Percentiles rank a stretch among this genome's conserved stretches.
phyloP scores from a whole-genome alignment of 345 rosid species.

The Gossypium mustelinum region DNA sequence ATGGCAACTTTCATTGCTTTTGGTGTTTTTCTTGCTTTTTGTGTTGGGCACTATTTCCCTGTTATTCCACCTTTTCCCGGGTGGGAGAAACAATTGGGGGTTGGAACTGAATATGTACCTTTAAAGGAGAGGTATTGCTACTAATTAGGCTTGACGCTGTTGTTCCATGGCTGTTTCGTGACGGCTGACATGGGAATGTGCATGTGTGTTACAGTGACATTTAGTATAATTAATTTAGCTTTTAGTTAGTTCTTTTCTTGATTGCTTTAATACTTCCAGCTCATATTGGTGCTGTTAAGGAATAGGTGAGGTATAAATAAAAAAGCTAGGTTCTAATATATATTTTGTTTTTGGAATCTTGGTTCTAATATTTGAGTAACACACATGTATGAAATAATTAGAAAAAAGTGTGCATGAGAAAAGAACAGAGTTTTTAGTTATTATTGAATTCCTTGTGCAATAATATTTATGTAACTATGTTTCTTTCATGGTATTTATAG shows the following conservation, averaged over 20 bases:
- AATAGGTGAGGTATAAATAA: neutral
- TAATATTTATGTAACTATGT: neutral
- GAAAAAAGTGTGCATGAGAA: neutral
- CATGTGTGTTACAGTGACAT: neutral
- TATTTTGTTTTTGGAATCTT: too few species aligned
- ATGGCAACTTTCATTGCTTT: neutral
- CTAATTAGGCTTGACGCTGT: neutral
- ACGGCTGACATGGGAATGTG: neutral
- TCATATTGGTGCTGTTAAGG: constrained; percentile 3
- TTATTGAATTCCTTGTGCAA: neutral
- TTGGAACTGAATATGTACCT: neutral
- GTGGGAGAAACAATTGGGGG: neutral
- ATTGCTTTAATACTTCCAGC: neutral
- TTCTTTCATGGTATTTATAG: neutral
- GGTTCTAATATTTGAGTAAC: neutral
- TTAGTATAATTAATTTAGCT: neutral
- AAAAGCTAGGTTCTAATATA: neutral
- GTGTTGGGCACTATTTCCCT: neutral
- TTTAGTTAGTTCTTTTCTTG: neutral
- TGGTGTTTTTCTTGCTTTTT: neutral
- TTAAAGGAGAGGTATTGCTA: neutral
- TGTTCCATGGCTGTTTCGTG: neutral
- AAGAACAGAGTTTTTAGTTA: neutral
- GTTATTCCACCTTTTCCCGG: neutral
- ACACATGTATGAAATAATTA: neutral